A percentile compares a stretch with the other conserved stretches of the same genome.
Conservation (phyloP, 2,329 filamentous ascomycete species). For the Lachnellula arida region DNA sequence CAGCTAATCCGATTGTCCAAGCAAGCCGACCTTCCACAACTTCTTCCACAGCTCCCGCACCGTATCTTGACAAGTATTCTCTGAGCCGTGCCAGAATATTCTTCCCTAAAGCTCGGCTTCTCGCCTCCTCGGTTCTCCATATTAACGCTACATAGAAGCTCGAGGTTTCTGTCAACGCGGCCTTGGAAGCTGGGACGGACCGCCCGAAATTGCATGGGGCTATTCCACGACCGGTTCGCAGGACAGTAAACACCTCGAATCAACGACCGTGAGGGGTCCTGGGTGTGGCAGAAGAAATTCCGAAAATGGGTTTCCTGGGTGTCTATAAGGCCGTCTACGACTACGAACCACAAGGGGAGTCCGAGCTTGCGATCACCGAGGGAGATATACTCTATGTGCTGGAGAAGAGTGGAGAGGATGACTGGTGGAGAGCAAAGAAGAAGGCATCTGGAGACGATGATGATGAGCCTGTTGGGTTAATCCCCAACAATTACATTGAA, state of each 20-base stretch:
- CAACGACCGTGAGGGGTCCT: constrained; percentile 13
- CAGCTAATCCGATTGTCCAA: not conserved
- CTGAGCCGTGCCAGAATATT: not conserved
- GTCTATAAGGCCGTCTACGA: constrained; percentile 90
- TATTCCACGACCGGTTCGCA: constrained; percentile 20
- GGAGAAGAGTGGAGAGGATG: constrained; percentile 63
- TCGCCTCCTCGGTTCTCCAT: not conserved
- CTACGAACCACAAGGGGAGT: constrained; percentile 80
- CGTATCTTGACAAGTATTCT: not conserved
- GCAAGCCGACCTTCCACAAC: not conserved
- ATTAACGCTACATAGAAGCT: not conserved
- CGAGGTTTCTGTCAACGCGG: constrained; percentile 13
- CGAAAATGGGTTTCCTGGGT: constrained; percentile 80
- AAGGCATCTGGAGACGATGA: constrained; percentile 37
- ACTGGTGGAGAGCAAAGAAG: constrained; percentile 69
- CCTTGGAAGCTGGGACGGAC: constrained; percentile 19
- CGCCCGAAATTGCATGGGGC: constrained; percentile 26
- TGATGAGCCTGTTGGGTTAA: constrained; percentile 38
- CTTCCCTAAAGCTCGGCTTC: not conserved
- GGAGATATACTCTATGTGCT: constrained; percentile 84
- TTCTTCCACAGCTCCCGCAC: not conserved
- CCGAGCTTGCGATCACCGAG: constrained; percentile 79
- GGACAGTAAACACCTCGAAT: constrained; percentile 20
- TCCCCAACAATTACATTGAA: constrained; percentile 94
- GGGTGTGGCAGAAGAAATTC: constrained; percentile 9